Base-by-base conservation (phyloP, 2,329 filamentous ascomycete genomes). In the Davidsoniella virescens region DNA sequence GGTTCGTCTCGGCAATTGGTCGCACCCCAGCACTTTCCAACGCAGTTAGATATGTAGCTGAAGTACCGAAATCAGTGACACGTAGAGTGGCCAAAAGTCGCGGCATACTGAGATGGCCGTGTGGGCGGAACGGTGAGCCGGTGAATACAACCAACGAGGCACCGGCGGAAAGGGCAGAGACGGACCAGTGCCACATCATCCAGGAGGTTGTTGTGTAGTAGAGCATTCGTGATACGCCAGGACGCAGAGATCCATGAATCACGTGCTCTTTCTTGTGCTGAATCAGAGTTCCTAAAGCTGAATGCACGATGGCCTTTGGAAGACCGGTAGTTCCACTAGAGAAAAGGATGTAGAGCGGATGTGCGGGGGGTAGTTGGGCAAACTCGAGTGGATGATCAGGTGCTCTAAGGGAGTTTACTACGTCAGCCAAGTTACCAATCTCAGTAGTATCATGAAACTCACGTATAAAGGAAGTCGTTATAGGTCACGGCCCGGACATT, bases 151-250 rank as follows among this genome's bases (percentile, higher is more conserved):
- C 73, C 10, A 96, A 70, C 0, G 86, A 90, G 9, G 84, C 76
- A 49, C 90, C 90, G 26, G 78, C 80, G 8, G 88, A 84, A 3
- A 96, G 77, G 5, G 82, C 86, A 1, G 86, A 90, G 17, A 95
- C 76, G 39, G 88, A 80, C 88, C 90, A 96, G 63, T 96, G 90
- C 87, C 88, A 95, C 90, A 96, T 96, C 88, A 98, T 96, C 92
- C 88, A 95, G 0, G 87, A 93, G 9, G 83, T 87, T 3, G 88
- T 95, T 1, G 87, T 94, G 67, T 88, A 95, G 68, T 95, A 95
- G 64, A 95, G 84, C 60, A 95, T 72, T 17, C 82, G 75, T 40
- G 87, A 85, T 33, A 33, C 29, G 2, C 71, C 68, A 0, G 81
- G 73, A 7, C 73, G 71, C 55, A 98, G 78, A 18, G 87, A 87